Conservation (phyloP, 208 protist genomes). For the Trypanosoma vivax region DNA sequence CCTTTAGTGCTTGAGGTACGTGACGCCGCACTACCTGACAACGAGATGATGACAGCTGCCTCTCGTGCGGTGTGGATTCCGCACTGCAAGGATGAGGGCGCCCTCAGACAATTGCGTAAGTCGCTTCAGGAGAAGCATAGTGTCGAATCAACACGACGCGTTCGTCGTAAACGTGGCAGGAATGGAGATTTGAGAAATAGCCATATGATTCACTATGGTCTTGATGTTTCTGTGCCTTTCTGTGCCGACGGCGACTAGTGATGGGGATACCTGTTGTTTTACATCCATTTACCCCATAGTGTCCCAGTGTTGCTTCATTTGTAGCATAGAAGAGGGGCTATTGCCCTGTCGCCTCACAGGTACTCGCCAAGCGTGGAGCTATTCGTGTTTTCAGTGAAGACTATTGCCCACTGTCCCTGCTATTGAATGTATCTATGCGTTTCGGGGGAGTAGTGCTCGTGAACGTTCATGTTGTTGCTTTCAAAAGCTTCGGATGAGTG, state of each 20-base stretch:
- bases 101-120: conserved; percentile 4
- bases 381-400: too few relatives aligned
- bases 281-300: too few relatives aligned
- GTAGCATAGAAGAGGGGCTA: too few relatives aligned
- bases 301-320: too few relatives aligned
- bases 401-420: too few relatives aligned
- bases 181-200: conserved; percentile 46
- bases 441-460: too few relatives aligned
- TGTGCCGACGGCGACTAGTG: background rate
- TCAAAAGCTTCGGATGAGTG: too few relatives aligned
- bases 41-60: conserved; percentile 30
- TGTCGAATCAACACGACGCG: conserved; percentile 2
- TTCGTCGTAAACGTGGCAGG: conserved; percentile 12
- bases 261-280: too few relatives aligned
- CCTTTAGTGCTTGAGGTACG: conserved; percentile 39
- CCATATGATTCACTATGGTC: conserved; percentile 78
- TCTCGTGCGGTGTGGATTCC: conserved; percentile 27
- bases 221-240: conserved; percentile 73
- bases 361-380: too few relatives aligned
- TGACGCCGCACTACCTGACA: conserved; percentile 46
- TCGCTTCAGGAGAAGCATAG: conserved; percentile 5
- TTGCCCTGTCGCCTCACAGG: too few relatives aligned
- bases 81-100: conserved; percentile 12
- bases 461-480: too few relatives aligned
- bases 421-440: too few relatives aligned